These are phyloP conservation scores for Termitomyces bulborhizus DNA, from an alignment of 768 basidiomycete species.

Conservation along the genomic window DNA sequence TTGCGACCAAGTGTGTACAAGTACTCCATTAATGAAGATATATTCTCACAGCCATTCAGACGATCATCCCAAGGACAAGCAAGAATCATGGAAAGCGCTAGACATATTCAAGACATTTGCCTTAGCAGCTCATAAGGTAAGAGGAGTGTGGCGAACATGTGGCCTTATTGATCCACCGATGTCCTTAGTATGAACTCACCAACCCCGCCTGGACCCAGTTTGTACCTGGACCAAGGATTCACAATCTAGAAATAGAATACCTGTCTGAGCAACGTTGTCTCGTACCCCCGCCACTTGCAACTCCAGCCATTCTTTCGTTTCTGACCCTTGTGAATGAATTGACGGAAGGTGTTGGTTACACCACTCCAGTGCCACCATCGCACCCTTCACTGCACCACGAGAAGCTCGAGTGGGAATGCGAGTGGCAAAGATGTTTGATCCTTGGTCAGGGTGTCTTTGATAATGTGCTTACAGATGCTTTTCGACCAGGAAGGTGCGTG, in stretches of 20 bases:
- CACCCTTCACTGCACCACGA: constrained; percentile 20
- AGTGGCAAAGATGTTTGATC: constrained; percentile 56
- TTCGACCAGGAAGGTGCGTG: constrained; percentile 51
- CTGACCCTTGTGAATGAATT: constrained; percentile 45
- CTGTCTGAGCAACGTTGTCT: constrained; percentile 42
- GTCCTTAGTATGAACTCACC: constrained; percentile 53
- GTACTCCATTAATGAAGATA: not conserved
- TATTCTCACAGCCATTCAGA: constrained; percentile 25
- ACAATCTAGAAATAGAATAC: constrained; percentile 26
- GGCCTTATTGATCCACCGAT: constrained; percentile 6
- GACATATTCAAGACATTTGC: constrained; percentile 56
- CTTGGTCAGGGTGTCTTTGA: constrained; percentile 25
- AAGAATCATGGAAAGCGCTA: constrained; percentile 36
- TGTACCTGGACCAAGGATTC: constrained; percentile 29
- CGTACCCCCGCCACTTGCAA: constrained; percentile 54
- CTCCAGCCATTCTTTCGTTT: constrained; percentile 69
- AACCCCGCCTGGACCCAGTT: constrained; percentile 52
- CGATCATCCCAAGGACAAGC: constrained; percentile 36
- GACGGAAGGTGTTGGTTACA: constrained; percentile 19
- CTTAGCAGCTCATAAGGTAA: constrained; percentile 57
- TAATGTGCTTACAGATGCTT: constrained; percentile 36
- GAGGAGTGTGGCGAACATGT: not conserved
- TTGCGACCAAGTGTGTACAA: constrained; percentile 48
- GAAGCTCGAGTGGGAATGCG: constrained; percentile 60
- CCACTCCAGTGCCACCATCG: constrained; percentile 28